These are phyloP conservation scores for Rachicladosporium sp. DNA, from an alignment of 2,329 filamentous ascomycete genomes.

Conservation along the genomic window DNA sequence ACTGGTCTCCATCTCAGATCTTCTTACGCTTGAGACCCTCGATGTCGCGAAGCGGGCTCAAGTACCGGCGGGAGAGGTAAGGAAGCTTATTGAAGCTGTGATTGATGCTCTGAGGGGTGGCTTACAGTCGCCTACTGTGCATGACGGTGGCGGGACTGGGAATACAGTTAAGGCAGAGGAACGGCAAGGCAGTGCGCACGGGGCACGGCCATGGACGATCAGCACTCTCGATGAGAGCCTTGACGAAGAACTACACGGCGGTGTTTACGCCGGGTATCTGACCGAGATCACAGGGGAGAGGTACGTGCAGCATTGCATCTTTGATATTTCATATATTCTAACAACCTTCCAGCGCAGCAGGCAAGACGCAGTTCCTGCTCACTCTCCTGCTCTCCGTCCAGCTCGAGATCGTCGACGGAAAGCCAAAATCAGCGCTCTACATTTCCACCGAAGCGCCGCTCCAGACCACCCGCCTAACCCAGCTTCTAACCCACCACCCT, in stretches of 20 bases:
- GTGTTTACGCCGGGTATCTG: slow-evolving; percentile 67
- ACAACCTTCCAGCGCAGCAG: slow-evolving; percentile 51
- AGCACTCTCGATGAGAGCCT: slow-evolving; percentile 68
- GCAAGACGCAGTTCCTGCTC: slow-evolving; percentile 90
- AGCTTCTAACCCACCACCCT: slow-evolving; percentile 61
- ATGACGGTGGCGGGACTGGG: not conserved
- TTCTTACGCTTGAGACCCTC: slow-evolving; percentile 69
- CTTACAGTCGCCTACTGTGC: no score
- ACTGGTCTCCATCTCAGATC: slow-evolving; percentile 65
- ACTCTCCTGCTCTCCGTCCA: slow-evolving; percentile 75
- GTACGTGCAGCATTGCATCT: slow-evolving; percentile 26
- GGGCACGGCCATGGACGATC: slow-evolving; percentile 45
- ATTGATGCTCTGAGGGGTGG: slow-evolving; percentile 51
- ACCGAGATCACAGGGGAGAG: slow-evolving; percentile 90
- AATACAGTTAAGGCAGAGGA: not conserved
- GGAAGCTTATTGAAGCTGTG: slow-evolving; percentile 57
- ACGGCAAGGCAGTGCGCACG: slow-evolving; percentile 12
- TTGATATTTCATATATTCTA: slow-evolving; percentile 3
- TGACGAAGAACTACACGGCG: slow-evolving; percentile 61
- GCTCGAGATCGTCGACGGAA: slow-evolving; percentile 33
- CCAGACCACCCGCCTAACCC: slow-evolving; percentile 65
- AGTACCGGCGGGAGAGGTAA: slow-evolving; percentile 68
- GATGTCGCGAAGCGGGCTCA: slow-evolving; percentile 79
- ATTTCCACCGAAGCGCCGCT: slow-evolving; percentile 85
- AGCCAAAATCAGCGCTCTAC: slow-evolving; percentile 68